A percentile compares a stretch with the other conserved stretches of the same genome.
These are phyloP conservation scores for Canariomyces notabilis DNA, from an alignment of 2,329 filamentous ascomycete genomes.

Conservation along the genomic window DNA sequence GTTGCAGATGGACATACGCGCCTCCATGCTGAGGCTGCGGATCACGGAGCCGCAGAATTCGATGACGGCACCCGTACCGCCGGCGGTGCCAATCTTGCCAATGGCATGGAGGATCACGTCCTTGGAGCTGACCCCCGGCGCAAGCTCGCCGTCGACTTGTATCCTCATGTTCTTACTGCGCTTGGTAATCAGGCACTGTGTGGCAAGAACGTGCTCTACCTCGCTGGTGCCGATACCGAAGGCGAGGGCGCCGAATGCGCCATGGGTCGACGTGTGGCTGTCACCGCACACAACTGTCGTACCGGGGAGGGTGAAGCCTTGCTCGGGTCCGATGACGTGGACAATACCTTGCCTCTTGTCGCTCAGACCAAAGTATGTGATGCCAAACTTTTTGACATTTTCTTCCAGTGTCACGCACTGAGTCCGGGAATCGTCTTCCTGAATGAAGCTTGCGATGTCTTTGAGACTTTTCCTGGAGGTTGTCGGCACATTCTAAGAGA, in stretches of 20 bases:
- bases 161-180: slow-evolving; percentile 98
- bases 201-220: slow-evolving; percentile 96
- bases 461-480: slow-evolving; percentile 87
- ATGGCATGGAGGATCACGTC: slow-evolving; percentile 92
- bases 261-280: slow-evolving; percentile 96
- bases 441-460: slow-evolving; percentile 87
- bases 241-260: slow-evolving; percentile 88
- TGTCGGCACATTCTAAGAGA: slow-evolving; percentile 80
- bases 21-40: slow-evolving; percentile 85
- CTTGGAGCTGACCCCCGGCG: slow-evolving; percentile 90
- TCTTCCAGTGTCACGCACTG: slow-evolving; percentile 96
- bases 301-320: slow-evolving; percentile 95
- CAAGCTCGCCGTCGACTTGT: slow-evolving; percentile 85
- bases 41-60: slow-evolving; percentile 97
- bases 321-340: slow-evolving; percentile 96
- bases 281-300: slow-evolving; percentile 97
- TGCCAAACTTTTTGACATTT: slow-evolving; percentile 92
- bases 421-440: slow-evolving; percentile 86
- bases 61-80: slow-evolving; percentile 89
- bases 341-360: slow-evolving; percentile 98
- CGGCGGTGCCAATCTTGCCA: slow-evolving; percentile 88
- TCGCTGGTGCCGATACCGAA: slow-evolving; percentile 98
- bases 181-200: slow-evolving; percentile 90
- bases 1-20: slow-evolving; percentile 98
- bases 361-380: slow-evolving; percentile 94